phyloP scores from a whole-genome alignment of 768 basidiomycete genomes.

The Paxillus ammoniavirescens region DNA sequence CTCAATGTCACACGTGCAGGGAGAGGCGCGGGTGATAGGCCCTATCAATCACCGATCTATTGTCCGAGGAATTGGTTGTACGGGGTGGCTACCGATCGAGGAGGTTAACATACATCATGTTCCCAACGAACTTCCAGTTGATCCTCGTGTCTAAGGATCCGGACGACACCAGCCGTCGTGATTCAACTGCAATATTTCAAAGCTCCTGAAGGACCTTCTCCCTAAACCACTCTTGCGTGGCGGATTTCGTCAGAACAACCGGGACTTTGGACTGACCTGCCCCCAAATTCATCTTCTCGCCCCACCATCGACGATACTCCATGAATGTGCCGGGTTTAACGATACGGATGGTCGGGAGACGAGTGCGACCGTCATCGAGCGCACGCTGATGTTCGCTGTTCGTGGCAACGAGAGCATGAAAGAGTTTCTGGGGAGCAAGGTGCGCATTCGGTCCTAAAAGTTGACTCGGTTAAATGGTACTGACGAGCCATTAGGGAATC shows the following conservation, averaged over 20 bases:
- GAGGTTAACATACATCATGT: too few species aligned
- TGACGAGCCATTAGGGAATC: too few species aligned
- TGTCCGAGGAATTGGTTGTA: too few species aligned
- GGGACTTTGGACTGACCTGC: slow-evolving; percentile 16
- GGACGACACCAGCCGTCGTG: too few species aligned
- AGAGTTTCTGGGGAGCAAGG: slow-evolving; percentile 1
- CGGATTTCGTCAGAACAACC: slow-evolving; percentile 3
- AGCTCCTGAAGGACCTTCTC: slow-evolving; percentile 8
- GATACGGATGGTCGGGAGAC: slow-evolving; percentile 10
- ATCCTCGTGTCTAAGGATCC: too few species aligned
- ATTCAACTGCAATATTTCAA: neutral
- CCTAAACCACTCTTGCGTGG: slow-evolving; percentile 7
- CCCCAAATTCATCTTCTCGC: slow-evolving; percentile 6
- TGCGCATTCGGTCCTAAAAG: neutral
- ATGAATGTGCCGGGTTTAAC: slow-evolving; percentile 11
- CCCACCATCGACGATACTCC: slow-evolving; percentile 9
- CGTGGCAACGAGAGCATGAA: slow-evolving; percentile 1
- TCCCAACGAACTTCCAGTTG: too few species aligned
- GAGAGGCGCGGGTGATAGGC: too few species aligned
- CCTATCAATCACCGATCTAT: too few species aligned
- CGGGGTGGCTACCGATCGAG: too few species aligned
- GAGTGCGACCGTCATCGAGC: neutral
- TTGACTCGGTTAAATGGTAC: neutral
- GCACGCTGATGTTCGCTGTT: slow-evolving; percentile 1
- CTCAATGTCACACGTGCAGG: too few species aligned